Percentiles rank a stretch among this genome's conserved stretches.
These are phyloP conservation scores for Erysiphe pulchra DNA, from an alignment of 2,329 filamentous ascomycete species.

Conservation along the genomic window DNA sequence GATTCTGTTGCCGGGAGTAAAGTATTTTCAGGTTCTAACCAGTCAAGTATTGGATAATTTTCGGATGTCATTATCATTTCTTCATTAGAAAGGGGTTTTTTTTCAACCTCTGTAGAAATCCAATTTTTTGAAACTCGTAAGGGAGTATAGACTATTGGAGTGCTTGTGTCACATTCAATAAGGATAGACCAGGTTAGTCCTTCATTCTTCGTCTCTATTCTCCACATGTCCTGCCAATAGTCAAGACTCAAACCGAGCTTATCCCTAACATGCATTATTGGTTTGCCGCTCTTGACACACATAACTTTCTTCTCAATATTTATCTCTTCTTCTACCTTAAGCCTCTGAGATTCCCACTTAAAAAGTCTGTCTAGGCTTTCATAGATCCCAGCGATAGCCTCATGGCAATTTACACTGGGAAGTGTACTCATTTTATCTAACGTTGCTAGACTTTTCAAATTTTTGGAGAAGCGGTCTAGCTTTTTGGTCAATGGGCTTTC, in stretches of 20 bases:
- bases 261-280: constrained; percentile 41
- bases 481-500: constrained; percentile 43
- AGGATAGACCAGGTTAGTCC: constrained; percentile 36
- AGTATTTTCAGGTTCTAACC: constrained; percentile 45
- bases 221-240: constrained; percentile 46
- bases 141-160: constrained; percentile 23
- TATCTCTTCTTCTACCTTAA: constrained; percentile 22
- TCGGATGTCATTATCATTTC: constrained; percentile 15
- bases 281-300: constrained; percentile 43
- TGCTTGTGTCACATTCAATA: constrained; percentile 33
- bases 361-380: constrained; percentile 44
- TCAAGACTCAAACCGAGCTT: constrained; percentile 45
- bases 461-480: constrained; percentile 42
- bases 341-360: constrained; percentile 37
- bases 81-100: constrained; percentile 21
- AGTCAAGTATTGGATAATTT: constrained; percentile 27
- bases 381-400: constrained; percentile 50
- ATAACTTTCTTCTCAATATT: constrained; percentile 22
- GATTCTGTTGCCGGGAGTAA: constrained; percentile 22
- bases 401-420: constrained; percentile 47
- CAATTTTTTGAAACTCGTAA: constrained; percentile 49
- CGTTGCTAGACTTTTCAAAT: constrained; percentile 41
- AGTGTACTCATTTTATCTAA: constrained; percentile 47
- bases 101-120: constrained; percentile 43
- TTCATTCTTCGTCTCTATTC: constrained; percentile 16